Evolutionary conservation across 140 eudicot species (phyloP), one percentile per base, ranked within the genome.

Genomic region (Stevia rebaudiana): DNA sequence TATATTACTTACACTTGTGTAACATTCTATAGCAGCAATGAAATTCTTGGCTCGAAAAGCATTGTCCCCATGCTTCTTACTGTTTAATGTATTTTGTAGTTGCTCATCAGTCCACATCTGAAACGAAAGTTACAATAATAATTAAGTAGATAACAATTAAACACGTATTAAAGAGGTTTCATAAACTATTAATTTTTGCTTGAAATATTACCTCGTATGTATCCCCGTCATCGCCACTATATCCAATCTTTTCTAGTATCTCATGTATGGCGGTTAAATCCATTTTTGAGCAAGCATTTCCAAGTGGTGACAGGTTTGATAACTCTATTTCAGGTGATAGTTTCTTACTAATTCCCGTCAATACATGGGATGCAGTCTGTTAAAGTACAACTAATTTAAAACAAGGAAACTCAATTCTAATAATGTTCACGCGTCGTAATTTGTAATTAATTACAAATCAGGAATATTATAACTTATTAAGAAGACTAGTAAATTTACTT

Each of bases 21-120:
- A 90, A 78, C 90, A 82, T 51, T 82, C 86, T 19, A 90, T 83
- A 41, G 95, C 97, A 6, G 83, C 65, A 6, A 63, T 39, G 71
- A 90, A 90, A 65, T 90, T 88, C 79, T 86, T 86, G 48, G 82
- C 86, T 59, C 87, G 83, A 57, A 86, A 90, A 43, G 97, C 90
- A 2, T 79, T 82, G 74, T 90, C 97, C 12, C 97, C 97, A 35
- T 71, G 94, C 80, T 86, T 86, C 73, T 84, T 86, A 44, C 87
- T 83, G 47, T 82, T 84, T 73, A 90, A 72, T 0, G 90, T 80
- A 53, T 90, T 95, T 52, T 81, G 94, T 81, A 90, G 81, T 50
- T 86, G 97, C n/a, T n/a, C n/a, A 68, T 81, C 82, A 13, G 94
- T 86, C 95, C 95, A 90, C 95, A 86, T 74, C 76, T 90, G 95